Evolutionary conservation across 2,329 filamentous ascomycete species (phyloP), one percentile per base, ranked within the genome.

Genomic region (Coniochaeta hoffmannii): DNA sequence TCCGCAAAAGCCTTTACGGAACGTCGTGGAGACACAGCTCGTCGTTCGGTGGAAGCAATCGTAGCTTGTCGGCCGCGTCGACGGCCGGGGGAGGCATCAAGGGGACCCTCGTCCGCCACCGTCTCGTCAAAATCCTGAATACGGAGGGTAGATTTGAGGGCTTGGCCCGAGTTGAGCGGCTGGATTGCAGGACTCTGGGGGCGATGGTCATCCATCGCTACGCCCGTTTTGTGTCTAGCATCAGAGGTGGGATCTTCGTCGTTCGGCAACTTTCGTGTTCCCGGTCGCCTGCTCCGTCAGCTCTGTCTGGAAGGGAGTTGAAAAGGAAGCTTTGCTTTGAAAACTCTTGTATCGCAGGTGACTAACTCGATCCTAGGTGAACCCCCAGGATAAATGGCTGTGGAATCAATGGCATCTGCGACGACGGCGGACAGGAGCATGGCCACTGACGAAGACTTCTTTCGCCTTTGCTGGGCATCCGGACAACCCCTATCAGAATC

Each of bases 1-100:
- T 94, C 89, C 17, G 94, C 94, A 71, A 99, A 99, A 4, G 94
- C 94, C 70, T 97, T 96, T 53, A 99, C 91, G 0, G 94, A 99
- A 70, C 97, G 97, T 8, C 94, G 94, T 10, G 93, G 93, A 7
- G 94, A 97, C 2, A 83, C 76, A 1, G 89, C 90, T 55, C 90
- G 81, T 50, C 81, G 83, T n/a, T n/a, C n/a, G n/a, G n/a, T n/a
- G 1, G 81, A 82, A 31, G 78, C 79, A 54, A 87, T 74, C 53
- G 81, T 81, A 55, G 79, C 76, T 56, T 81, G 79, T 15, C 82
- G 81, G 56, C 72, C 74, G 36, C 73, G 77, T 7, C 72, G 69
- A 31, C 66, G 61, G 17, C 67, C 67, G 7, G 73, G 73, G n/a
- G 78, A 77, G 7, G 69, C 60, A 22, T 73, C 73, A 14, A 73